Conservation (phyloP, 2,329 filamentous ascomycete genomes). For the Trichoderma simmonsii region DNA sequence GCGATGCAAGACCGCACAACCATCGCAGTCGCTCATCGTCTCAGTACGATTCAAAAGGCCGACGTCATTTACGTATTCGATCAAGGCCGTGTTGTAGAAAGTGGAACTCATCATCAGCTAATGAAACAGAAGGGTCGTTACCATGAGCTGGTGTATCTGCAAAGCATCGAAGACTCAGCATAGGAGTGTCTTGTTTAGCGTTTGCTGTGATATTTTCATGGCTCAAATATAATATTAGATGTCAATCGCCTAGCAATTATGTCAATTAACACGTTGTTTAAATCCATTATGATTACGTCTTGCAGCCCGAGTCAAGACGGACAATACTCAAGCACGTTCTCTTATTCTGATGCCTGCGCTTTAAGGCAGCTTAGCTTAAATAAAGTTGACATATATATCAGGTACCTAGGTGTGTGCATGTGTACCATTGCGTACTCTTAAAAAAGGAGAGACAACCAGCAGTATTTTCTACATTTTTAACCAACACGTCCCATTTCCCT, state of each 20-base stretch:
- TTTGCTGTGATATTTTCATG: neutral
- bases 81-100: neutral
- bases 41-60: slow-evolving; percentile 6
- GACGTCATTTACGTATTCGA: slow-evolving; percentile 12
- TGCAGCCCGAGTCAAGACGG: neutral
- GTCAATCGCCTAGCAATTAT: neutral
- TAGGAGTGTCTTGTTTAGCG: neutral
- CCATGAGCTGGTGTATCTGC: neutral
- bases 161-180: neutral
- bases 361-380: too few species aligned
- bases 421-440: neutral
- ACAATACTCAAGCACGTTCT: neutral
- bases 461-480: neutral
- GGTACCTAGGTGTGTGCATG: neutral
- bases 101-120: neutral
- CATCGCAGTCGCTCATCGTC: slow-evolving; percentile 20
- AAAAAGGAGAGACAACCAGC: neutral
- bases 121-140: neutral
- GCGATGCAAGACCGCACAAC: slow-evolving; percentile 20
- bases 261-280: neutral
- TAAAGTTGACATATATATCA: neutral
- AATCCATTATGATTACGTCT: neutral
- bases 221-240: neutral
- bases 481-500: slow-evolving; percentile 2
- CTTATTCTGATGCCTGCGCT: neutral